Conservation (phyloP, 2,329 filamentous ascomycete species). For the Escovopsis sp. region DNA sequence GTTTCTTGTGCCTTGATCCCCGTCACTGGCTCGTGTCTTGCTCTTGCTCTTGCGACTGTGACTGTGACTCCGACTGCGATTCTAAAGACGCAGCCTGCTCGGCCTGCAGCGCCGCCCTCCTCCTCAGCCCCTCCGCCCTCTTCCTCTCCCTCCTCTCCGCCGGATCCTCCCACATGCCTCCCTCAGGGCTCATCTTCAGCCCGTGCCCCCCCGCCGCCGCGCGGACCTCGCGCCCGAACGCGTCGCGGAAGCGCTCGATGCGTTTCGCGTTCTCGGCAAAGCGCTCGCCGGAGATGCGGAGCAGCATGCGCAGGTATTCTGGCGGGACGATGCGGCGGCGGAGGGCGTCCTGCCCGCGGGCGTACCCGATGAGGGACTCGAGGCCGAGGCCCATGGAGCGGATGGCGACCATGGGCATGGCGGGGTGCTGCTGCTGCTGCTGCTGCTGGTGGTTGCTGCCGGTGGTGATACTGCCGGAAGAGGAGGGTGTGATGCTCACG, state of each 20-base stretch:
- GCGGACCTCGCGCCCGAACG: conserved; percentile 20
- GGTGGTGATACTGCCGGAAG: conserved; percentile 16
- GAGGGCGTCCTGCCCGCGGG: conserved; percentile 19
- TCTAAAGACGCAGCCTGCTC: conserved; percentile 1
- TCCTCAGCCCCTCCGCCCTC: conserved; percentile 40
- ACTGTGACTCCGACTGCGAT: too few species aligned
- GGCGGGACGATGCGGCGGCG: conserved; percentile 42
- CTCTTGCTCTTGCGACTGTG: too few species aligned
- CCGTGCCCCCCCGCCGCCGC: conserved; percentile 9
- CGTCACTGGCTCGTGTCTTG: too few species aligned
- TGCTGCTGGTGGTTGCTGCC: conserved; percentile 26
- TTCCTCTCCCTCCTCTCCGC: conserved; percentile 38
- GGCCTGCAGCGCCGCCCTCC: conserved; percentile 28
- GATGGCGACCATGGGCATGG: conserved; percentile 65
- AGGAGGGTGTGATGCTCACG: conserved; percentile 40
- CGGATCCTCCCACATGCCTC: conserved; percentile 40
- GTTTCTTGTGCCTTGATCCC: too few species aligned
- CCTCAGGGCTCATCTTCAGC: conserved; percentile 17
- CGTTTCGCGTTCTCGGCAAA: conserved; percentile 56
- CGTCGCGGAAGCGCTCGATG: conserved; percentile 47
- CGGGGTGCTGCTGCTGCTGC: conserved; percentile 14
- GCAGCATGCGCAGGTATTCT: conserved; percentile 51
- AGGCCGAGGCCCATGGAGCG: conserved; percentile 71
- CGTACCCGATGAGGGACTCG: conserved; percentile 62
- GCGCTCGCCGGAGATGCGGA: conserved; percentile 58